Evolutionary conservation across 768 basidiomycete species (phyloP), one percentile per base, ranked within the genome.

Genomic region (Mrakia blollopis): DNA sequence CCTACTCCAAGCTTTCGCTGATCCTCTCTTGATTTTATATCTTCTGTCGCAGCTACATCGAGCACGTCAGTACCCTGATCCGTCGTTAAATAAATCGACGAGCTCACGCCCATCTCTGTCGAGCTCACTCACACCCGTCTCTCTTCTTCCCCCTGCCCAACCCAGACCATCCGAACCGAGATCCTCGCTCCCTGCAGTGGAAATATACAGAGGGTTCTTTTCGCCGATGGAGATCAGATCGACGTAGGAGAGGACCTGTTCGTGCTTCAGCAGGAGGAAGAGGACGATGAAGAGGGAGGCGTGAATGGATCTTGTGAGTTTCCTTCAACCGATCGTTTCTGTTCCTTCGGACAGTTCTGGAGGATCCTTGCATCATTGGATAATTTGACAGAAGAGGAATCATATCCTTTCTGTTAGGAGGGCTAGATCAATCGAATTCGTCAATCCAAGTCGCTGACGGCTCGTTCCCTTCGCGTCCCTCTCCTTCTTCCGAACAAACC

Each of bases 141-240:
- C 35, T 30, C 37, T 16, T 61, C 63, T 32, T 35, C 63, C 32
- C 9, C 23, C 61, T 13, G 10, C 61, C 18, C 47, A 21, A 18
- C 3, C 47, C 39, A 68, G 65, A 68, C 65, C 35, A 68, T 41
- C 37, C 65, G 65, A 21, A 68, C 37, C 14, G 65, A 68, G 25
- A 68, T 68, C 39, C 11, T 68, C 65, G 65, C 65, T 23, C 65
- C 65, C 25, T 68, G 65, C 37, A 68, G 65, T 39, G 65, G 65
- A 2, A 39, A 35, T 25, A 16, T 68, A 9, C 65, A 68, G 37
- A 35, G 37, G 21, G 65, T 68, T 11, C 65, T 68, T 10, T 68
- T 39, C 37, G 35, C 65, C 10, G 65, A 68, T 6, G 65, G 65
- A 6, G 65, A 68, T 35, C 39, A 68, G 18, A 39, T 68, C 18